These are phyloP conservation scores for Lactarius indigo DNA, from an alignment of 768 basidiomycete species.

Conservation along the genomic window DNA sequence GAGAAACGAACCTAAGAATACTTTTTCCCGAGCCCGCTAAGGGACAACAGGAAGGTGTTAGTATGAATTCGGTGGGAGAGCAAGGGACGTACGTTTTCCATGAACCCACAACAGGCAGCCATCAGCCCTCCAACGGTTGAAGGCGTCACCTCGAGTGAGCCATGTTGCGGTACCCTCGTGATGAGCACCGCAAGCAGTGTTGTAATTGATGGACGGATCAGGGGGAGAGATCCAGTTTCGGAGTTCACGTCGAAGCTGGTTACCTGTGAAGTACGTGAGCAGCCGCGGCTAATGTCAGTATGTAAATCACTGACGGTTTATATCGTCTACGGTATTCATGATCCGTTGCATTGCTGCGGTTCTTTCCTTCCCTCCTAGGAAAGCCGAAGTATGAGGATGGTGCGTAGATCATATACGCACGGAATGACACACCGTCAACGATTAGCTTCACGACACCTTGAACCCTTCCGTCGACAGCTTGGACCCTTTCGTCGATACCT, in stretches of 20 bases:
- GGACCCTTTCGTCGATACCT: no score
- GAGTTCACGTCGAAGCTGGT: no score
- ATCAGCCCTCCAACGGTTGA: not conserved
- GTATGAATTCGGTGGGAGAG: not conserved
- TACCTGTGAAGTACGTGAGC: no score
- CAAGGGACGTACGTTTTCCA: not conserved
- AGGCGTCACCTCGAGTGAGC: not conserved
- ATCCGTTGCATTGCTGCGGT: not conserved
- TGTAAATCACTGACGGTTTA: no score
- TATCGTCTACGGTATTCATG: no score
- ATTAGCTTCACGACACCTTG: no score
- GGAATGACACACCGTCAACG: not conserved
- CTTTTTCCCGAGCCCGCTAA: slow-evolving; percentile 14
- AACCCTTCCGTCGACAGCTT: no score
- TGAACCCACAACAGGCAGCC: slow-evolving; percentile 1
- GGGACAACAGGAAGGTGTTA: not conserved
- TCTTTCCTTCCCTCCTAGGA: not conserved
- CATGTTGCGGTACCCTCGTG: not conserved
- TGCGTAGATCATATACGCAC: not conserved
- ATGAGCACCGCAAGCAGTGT: not conserved
- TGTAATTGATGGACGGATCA: slow-evolving; percentile 1
- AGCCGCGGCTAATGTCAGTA: no score
- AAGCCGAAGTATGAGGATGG: not conserved
- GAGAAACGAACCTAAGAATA: not conserved
- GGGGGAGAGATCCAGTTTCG: slow-evolving; percentile 1